Base-by-base conservation (phyloP, 306 rosid genomes). In the Mucuna pruriens region DNA sequence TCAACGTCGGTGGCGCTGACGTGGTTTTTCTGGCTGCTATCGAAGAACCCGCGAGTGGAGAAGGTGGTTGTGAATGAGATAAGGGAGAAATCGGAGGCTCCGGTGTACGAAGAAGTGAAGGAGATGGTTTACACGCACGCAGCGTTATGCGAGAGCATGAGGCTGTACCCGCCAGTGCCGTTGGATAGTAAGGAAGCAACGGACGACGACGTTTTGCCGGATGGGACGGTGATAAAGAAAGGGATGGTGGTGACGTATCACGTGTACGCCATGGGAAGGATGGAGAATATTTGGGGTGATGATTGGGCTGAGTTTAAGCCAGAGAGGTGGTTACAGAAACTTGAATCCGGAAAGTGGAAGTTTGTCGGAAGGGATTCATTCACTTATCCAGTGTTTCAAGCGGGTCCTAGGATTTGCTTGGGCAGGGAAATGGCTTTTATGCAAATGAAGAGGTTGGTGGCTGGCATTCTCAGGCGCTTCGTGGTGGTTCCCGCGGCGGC, bases 101-200 rank as follows among this genome's bases (percentile, higher is more conserved):
- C 52, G 1, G 77, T 77, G 0, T 90, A 77, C 17, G 91, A 91
- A 0, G 90, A 90, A 42, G 89, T 84, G n/a, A 91, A 88, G 76
- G 88, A 90, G 19, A 87, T 93, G 96, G 83, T 69, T 3, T 90
- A 93, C 72, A 90, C 89, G 0, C 96, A 91, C 25, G 97, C 96
- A 0, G 95, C 97, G 4, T 11, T 91, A 26, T 83, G 94, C 6
- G 96, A 93, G 81, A 91, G 92, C 82, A 91, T 93, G 97, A 62
- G 97, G 80, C 40, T 91, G 19, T 93, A 88, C 62, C 97, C 96
- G 1, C 96, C 92, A 4, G 94, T 87, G 3, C 89, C 92, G 6
- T 3, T 34, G 75, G 96, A 93, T 60, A 26, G 33, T 7, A 93
- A 88, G 39, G 74, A 87, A 54, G 94, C 85, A 0, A 33, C 13